phyloP scores from a whole-genome alignment of 23 red algal species.

The Agarophyton chilense region DNA sequence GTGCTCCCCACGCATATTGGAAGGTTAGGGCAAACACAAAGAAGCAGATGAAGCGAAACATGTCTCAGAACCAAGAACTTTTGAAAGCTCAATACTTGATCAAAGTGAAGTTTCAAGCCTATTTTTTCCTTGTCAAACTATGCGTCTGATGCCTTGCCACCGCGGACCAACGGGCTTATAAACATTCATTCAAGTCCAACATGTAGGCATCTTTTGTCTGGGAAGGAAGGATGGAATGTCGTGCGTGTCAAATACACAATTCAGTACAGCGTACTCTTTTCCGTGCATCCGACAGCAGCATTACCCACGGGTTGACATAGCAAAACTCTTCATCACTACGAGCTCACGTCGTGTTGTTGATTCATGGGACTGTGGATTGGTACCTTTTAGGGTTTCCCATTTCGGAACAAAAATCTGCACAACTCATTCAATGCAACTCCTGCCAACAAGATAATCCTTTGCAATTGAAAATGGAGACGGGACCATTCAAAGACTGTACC shows the following conservation, averaged over 20 bases:
- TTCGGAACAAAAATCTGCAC: neutral
- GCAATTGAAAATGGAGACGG: constrained; percentile 6
- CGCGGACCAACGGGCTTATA: neutral
- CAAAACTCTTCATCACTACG: neutral
- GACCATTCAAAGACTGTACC: neutral
- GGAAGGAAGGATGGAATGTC: neutral
- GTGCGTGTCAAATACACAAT: constrained; percentile 17
- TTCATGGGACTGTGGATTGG: neutral
- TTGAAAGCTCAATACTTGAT: neutral
- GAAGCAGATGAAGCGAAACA: neutral
- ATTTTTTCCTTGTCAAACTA: neutral
- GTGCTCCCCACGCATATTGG: neutral
- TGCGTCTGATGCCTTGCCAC: neutral
- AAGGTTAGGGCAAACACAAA: neutral
- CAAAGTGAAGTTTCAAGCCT: neutral
- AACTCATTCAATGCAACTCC: neutral
- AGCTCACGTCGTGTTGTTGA: constrained; percentile 4
- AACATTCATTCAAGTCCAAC: neutral
- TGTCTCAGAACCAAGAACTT: neutral
- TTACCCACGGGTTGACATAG: neutral
- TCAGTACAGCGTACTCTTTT: constrained; percentile 21
- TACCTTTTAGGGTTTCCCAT: neutral
- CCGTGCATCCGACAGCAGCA: neutral
- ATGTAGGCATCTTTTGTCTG: neutral
- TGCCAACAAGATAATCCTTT: constrained; percentile 21